These are phyloP conservation scores for Hypoxylon lienhwacheense DNA, from an alignment of 495 filamentous ascomycete genomes.

Conservation along the genomic window DNA sequence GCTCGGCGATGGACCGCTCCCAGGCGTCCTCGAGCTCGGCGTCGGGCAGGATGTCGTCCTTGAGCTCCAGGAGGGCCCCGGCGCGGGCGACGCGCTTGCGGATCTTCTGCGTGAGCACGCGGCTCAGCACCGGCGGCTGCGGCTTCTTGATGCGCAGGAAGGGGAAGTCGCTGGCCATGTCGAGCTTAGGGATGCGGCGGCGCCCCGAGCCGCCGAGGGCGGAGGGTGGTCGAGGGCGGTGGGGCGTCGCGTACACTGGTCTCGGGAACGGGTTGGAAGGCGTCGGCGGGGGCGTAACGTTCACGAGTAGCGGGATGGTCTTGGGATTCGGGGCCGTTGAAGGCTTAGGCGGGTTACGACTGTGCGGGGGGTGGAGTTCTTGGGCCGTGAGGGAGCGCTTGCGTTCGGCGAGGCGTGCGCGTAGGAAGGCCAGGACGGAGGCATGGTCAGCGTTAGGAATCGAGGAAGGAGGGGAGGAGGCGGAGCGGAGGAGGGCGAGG, in stretches of 20 bases:
- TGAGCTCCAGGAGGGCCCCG: not conserved
- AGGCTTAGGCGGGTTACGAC: slow-evolving; percentile 2
- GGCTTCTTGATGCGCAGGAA: slow-evolving; percentile 73
- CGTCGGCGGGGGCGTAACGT: slow-evolving; percentile 30
- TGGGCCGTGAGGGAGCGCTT: slow-evolving; percentile 29
- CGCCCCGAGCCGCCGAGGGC: slow-evolving; percentile 49
- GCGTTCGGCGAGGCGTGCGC: slow-evolving; percentile 36
- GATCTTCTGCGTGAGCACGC: slow-evolving; percentile 58
- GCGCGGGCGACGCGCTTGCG: slow-evolving; percentile 44
- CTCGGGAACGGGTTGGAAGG: slow-evolving; percentile 37
- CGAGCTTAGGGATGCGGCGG: slow-evolving; percentile 62
- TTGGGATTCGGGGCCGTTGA: slow-evolving; percentile 17
- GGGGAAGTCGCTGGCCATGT: slow-evolving; percentile 61
- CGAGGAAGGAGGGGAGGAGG: slow-evolving; percentile 9
- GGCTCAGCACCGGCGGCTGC: slow-evolving; percentile 59
- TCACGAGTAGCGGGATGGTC: slow-evolving; percentile 40
- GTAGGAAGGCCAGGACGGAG: slow-evolving; percentile 41
- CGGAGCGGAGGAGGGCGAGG: slow-evolving; percentile 21
- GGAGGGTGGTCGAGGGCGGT: slow-evolving; percentile 48
- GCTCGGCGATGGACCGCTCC: slow-evolving; percentile 47
- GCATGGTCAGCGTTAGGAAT: slow-evolving; percentile 28
- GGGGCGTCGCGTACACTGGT: slow-evolving; percentile 47
- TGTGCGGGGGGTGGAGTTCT: slow-evolving; percentile 15
- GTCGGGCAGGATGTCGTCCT: slow-evolving; percentile 41
- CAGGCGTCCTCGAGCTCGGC: slow-evolving; percentile 62